Percentiles rank a stretch among this genome's conserved stretches.
phyloP scores from a whole-genome alignment of 2,329 filamentous ascomycete species.

The Trichophyton rubrum region DNA sequence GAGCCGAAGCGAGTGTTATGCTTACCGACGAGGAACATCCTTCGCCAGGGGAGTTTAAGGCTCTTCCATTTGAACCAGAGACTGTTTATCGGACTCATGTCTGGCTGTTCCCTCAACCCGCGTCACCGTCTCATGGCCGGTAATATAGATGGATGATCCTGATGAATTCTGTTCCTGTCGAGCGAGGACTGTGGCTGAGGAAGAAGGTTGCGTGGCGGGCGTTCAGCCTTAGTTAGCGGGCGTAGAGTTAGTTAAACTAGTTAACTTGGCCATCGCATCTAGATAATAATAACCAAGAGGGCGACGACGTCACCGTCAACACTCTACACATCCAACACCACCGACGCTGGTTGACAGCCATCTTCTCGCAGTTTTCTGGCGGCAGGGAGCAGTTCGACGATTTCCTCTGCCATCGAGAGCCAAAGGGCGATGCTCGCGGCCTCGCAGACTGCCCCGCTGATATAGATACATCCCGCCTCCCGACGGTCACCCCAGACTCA shows the following conservation, averaged over 20 bases:
- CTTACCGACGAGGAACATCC: conserved; percentile 46
- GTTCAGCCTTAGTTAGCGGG: not conserved
- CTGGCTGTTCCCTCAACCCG: not conserved
- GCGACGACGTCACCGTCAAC: not conserved
- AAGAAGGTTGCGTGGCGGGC: not conserved
- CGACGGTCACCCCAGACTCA: not conserved
- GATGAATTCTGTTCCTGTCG: not conserved
- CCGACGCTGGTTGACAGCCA: not conserved
- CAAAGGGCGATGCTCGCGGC: not conserved
- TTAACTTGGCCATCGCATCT: not conserved
- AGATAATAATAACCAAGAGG: not conserved
- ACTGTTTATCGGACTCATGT: conserved; percentile 25
- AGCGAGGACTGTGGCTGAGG: conserved; percentile 6
- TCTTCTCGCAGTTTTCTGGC: not conserved
- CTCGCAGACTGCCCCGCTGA: not conserved
- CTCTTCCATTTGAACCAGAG: conserved; percentile 53
- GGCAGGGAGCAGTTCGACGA: not conserved
- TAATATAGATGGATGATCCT: not conserved
- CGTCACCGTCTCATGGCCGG: not conserved
- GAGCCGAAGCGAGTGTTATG: not conserved
- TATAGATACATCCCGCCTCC: not conserved
- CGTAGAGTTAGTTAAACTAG: too few relatives aligned
- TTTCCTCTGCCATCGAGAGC: not conserved
- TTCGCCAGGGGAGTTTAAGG: conserved; percentile 50
- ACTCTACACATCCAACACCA: not conserved